Evolutionary conservation across 257 asterid genomes (phyloP), one percentile per base, ranked within the genome.

Genomic region (Hygrophila difformis): DNA sequence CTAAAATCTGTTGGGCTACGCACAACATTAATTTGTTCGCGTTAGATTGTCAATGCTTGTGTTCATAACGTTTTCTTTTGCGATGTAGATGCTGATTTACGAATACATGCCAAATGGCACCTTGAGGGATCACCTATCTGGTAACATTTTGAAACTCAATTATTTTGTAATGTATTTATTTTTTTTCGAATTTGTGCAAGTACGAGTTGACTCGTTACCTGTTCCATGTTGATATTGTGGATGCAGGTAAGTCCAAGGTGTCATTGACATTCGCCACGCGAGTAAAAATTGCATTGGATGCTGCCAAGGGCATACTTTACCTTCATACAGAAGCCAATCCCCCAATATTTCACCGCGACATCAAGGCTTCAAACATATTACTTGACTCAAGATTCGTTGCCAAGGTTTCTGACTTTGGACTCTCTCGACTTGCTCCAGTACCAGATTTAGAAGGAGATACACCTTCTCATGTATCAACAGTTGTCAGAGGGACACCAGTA

Each of bases 401-500:
- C 13, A 91, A 91, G 67, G 99, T 91, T 49, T 89, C 99, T 5
- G 97, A 91, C 65, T 91, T 91, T 67, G 99, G 99, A 42, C 84
- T 91, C 18, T 91, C 99, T 29, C 71, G 82, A 31, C 82, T 91
- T 18, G 99, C 97, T 44, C 93, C 97, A 2, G 74, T 81, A 39
- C 84, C 95, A 1, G 94, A 82, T 49, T 53, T 80, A 51, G 97
- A 78, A 59, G 99, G 99, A 57, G 71, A 36, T 29, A 9, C 70
- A 22, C 95, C 99, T 45, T 55, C 68, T 63, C 78, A 87, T 58
- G 85, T 91, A 44, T 91, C 99, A 12, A 91, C 99, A 4, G 95
- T 86, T 10, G 99, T 91, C 45, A 91, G 76, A 60, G 99, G 99
- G 39, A 91, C 97, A 65, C 99, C 99, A 29, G 99, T 91, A 63